Conservation (phyloP, 352 stramenopile genomes). For the Phytophthora pistaciae region DNA sequence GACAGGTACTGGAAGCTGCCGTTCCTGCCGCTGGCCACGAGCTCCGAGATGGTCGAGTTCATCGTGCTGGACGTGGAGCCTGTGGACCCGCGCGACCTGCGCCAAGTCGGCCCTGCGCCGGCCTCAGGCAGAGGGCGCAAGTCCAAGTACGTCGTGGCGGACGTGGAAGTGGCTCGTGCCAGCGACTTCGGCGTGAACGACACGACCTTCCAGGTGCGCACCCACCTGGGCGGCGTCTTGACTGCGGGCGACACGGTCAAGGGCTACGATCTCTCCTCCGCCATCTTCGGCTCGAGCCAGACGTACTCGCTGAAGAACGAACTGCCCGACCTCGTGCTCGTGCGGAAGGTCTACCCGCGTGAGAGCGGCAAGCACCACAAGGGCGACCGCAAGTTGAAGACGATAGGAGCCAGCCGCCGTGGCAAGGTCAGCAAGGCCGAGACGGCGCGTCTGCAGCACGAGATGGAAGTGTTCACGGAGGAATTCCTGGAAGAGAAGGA, state of each 20-base stretch:
- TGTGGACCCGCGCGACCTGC: constrained; percentile 38
- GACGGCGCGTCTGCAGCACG: constrained; percentile 51
- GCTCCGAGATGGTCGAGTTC: constrained; percentile 70
- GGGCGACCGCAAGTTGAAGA: constrained; percentile 55
- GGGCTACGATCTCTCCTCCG: constrained; percentile 73
- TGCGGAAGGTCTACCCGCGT: constrained; percentile 74
- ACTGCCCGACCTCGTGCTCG: constrained; percentile 78
- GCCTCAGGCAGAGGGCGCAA: constrained; percentile 13
- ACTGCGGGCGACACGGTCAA: constrained; percentile 73
- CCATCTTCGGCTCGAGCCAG: constrained; percentile 61
- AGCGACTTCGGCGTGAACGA: constrained; percentile 88
- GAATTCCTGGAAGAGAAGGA: constrained; percentile 71
- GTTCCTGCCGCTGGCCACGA: constrained; percentile 70
- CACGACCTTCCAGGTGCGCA: constrained; percentile 72
- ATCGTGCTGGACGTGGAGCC: constrained; percentile 78
- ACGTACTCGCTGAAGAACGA: constrained; percentile 60
- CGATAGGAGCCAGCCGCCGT: constrained; percentile 41
- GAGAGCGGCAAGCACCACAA: constrained; percentile 52
- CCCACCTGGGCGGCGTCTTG: constrained; percentile 68
- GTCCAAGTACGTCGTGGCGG: constrained; percentile 57
- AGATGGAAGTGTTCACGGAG: constrained; percentile 70
- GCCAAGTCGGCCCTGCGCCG: constrained; percentile 17
- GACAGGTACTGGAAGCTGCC: constrained; percentile 83
- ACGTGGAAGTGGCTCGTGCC: constrained; percentile 73
- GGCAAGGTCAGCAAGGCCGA: constrained; percentile 68